Base-by-base conservation (phyloP, 129 eudicot species). In the Saposhnikovia divaricata region DNA sequence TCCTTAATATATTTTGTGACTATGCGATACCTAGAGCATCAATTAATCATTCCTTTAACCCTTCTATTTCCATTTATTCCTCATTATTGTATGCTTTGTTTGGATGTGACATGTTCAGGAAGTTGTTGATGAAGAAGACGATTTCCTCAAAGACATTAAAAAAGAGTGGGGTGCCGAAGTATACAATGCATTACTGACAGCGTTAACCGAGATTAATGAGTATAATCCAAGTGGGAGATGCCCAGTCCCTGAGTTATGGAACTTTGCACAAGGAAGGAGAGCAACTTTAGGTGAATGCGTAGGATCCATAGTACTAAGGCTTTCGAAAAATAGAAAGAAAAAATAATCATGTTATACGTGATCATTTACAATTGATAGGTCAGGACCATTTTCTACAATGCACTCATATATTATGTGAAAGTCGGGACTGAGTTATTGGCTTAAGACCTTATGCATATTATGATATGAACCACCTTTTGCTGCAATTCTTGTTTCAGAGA, bases 151-250 rank as follows among this genome's bases (percentile, higher is more conserved):
- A 76, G 74, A 77, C 23, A 42, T 85, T 27, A 87, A 81, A 80
- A 79, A 25, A 10, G 84, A 61, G 38, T 72, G 51, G 21, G 85
- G 81, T 14, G 80, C 72, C 28, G 84, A 53, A 40, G 74, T 80
- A 6, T 82, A 48, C 68, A 46, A 81, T 46, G 85, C 84, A 28
- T 87, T 85, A 9, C 79, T 84, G n/a, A 81, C 80, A 19, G 87
- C 87, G 50, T 72, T 85, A 50, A 80, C 28, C 1, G 91, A 87
- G 84, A 9, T 87, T 46, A 82, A 87, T 46, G 76, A 78, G 37
- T 85, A 83, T 80, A 83, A 87, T 51, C 88, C 91, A n/a, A 78
- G 88, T 76, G 87, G 88, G 70, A 81, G 91, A 31, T 85, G 80
- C 79, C 83, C 86, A 0, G 31, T 85, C 50, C 28, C 80, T 0